A percentile compares a stretch with the other conserved stretches of the same genome.
These are phyloP conservation scores for Hypoxylon sp. DNA, from an alignment of 2,329 filamentous ascomycete genomes.

Conservation along the genomic window DNA sequence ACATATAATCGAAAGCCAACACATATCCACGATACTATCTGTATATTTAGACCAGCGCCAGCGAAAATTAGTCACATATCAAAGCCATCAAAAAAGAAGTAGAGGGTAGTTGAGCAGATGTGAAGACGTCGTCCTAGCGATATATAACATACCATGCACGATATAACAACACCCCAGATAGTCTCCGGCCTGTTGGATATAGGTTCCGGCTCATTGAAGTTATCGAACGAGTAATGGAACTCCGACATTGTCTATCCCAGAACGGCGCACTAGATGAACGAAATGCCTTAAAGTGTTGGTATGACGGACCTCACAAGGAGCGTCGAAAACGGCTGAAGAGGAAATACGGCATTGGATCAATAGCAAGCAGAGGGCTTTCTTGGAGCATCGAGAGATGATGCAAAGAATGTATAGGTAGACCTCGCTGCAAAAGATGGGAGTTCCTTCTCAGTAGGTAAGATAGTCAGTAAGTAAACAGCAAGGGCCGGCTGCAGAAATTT, in stretches of 20 bases:
- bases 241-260: constrained; percentile 44
- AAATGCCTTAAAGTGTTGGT: constrained; percentile 9
- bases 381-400: constrained; percentile 10
- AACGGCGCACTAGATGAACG: not conserved
- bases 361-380: not conserved
- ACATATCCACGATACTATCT: constrained; percentile 53
- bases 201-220: constrained; percentile 52
- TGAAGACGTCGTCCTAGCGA: not conserved
- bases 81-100: not conserved
- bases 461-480: constrained; percentile 3
- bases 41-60: constrained; percentile 9
- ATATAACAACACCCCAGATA: constrained; percentile 53
- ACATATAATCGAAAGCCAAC: constrained; percentile 52
- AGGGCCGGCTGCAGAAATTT: constrained; percentile 13
- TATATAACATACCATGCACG: constrained; percentile 48
- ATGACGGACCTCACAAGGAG: constrained; percentile 21
- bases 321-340: constrained; percentile 12
- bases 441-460: not conserved
- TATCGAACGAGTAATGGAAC: constrained; percentile 46
- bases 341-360: constrained; percentile 24
- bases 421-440: constrained; percentile 8
- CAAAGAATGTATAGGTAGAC: constrained; percentile 5
- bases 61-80: constrained; percentile 24
- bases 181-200: constrained; percentile 50
- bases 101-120: not conserved